Evolutionary conservation across 1,139 yeast species (phyloP), one percentile per base, ranked within the genome.

Genomic region (Yamadazyma atlantica): DNA sequence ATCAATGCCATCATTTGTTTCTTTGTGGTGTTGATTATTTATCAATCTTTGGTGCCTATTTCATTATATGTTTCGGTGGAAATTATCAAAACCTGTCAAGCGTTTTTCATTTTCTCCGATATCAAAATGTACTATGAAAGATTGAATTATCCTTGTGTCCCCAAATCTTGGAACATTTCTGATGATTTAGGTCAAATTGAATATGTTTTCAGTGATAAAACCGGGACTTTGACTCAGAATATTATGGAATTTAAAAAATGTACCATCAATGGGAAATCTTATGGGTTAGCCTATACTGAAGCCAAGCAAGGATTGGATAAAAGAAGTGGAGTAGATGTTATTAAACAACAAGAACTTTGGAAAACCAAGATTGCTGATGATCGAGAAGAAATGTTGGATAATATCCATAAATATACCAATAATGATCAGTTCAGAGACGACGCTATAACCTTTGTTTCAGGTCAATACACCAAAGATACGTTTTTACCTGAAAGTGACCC

Each of bases 171-270:
- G 98, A 88, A 85, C 57, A 90, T 92, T 39, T 88, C 97, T 10
- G 98, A 92, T 65, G 98, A 92, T 61, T 72, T 92, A 54, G 98
- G 98, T 23, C 98, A 92, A 63, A 85, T 92, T 51, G 97, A 92
- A 60, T 92, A 90, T 57, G 82, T 92, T 33, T 92, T 92, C 62
- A 86, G 96, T 55, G 98, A 92, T 64, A 92, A 92, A 62, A 92
- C 98, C 1, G 98, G 98, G 42, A 92, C 98, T 0, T 71, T 92
- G 51, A 92, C 98, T 2, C 97, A 90, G 60, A 92, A 92, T 57
- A 86, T 90, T 29, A 92, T 92, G 98, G 97, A 90, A 61, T 90
- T 90, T 64, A 88, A 88, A 53, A 92, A 92, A 60, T 86, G 96
- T 58, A 81, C 96, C 2, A 84, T 92, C 43, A 80, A 81, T 53